Evolutionary conservation across 2,329 filamentous ascomycete genomes (phyloP), one percentile per base, ranked within the genome.

Genomic region (Truncatella angustata): DNA sequence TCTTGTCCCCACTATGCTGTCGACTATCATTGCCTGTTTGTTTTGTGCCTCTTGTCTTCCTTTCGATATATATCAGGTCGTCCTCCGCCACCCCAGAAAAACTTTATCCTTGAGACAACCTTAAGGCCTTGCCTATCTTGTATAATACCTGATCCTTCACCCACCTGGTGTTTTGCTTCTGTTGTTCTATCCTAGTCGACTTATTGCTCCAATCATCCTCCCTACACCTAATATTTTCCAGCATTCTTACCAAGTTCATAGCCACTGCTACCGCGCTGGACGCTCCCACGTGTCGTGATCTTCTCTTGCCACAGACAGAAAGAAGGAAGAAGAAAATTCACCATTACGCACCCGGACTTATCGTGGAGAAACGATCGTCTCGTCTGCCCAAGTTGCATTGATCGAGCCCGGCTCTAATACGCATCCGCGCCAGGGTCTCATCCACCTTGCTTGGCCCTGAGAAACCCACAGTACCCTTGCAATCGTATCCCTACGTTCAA

Each of bases 341-440:
- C 49, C 35, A 43, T 49, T 53, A 53, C 52, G 58, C 56, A 60
- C 56, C 51, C 55, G 56, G 61, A 61, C 53, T 49, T 57, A 54
- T 64, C 55, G 53, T 55, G 56, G 58, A 58, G 58, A 60, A 56
- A 61, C 63, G 62, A 66, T 66, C 66, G 61, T 63, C 60, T 61
- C 56, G 58, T 58, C 36, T 55, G 55, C 57, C 56, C 60, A 57
- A 61, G 64, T 67, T 61, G 67, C 66, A 70, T 70, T 69, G 62
- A 63, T 62, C 59, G 66, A 63, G 66, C 63, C 60, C 66, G 61
- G 64, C 66, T 68, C 63, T 57, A 59, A 56, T 63, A 60, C 59
- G 56, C 47, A 64, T 59, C 62, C 61, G 65, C 61, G 54, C 67
- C 59, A 62, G 67, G 67, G 65, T 67, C 54, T 54, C 52, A 60